Evolutionary conservation across 2,329 filamentous ascomycete species (phyloP).

Genomic region (Cucurbitaria berberidis): DNA sequence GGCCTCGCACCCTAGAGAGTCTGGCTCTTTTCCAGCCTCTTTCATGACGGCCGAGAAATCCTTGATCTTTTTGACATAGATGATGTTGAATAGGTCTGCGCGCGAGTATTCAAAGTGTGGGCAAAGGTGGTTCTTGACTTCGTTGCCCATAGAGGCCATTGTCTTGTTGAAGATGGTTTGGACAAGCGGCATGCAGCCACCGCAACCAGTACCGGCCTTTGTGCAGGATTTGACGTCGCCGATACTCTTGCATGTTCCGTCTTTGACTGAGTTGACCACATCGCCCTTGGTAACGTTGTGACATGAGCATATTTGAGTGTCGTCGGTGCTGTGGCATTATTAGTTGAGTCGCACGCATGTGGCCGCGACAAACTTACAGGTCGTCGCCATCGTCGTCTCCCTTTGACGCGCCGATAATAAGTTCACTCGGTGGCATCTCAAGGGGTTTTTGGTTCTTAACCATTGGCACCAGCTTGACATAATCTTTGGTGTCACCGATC

Average conservation of each 20-base stretch:
- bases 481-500: slow-evolving; percentile 91
- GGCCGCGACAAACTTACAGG: slow-evolving; percentile 55
- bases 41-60: slow-evolving; percentile 79
- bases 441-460: slow-evolving; percentile 83
- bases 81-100: slow-evolving; percentile 87
- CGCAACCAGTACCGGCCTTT: slow-evolving; percentile 89
- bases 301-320: slow-evolving; percentile 89
- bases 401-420: slow-evolving; percentile 80
- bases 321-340: slow-evolving; percentile 62
- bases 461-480: slow-evolving; percentile 85
- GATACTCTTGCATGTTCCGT: slow-evolving; percentile 80
- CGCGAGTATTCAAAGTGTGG: slow-evolving; percentile 83
- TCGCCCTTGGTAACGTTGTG: slow-evolving; percentile 92
- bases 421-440: slow-evolving; percentile 77
- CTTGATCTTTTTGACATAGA: slow-evolving; percentile 78
- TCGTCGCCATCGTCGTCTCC: slow-evolving; percentile 79
- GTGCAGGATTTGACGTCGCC: slow-evolving; percentile 87
- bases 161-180: slow-evolving; percentile 89
- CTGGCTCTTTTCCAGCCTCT: slow-evolving; percentile 72
- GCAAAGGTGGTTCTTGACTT: slow-evolving; percentile 86
- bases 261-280: slow-evolving; percentile 73
- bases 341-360: slow-evolving; percentile 17
- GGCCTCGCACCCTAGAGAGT: slow-evolving; percentile 80
- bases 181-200: slow-evolving; percentile 87
- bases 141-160: slow-evolving; percentile 83